A percentile compares a stretch with the other conserved stretches of the same genome.
phyloP scores from a whole-genome alignment of 2,329 filamentous ascomycete species.

The Colletotrichum lentis region DNA sequence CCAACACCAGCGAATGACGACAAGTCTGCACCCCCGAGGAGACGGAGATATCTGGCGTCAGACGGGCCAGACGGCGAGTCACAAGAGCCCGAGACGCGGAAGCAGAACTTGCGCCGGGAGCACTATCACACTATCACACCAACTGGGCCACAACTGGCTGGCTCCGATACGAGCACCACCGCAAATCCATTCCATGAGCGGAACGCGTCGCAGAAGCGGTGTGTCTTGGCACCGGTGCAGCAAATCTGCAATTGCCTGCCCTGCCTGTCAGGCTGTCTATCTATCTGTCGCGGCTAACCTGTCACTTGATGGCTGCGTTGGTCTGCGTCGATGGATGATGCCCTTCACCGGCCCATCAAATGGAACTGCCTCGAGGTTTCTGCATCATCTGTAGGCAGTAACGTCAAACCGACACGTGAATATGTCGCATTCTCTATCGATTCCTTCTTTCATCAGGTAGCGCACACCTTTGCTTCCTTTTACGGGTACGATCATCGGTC shows the following conservation, averaged over 20 bases:
- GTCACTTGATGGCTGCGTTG: not conserved
- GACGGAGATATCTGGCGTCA: not conserved
- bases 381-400: not conserved
- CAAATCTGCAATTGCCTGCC: not conserved
- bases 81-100: constrained; percentile 18
- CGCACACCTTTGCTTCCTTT: too few relatives aligned
- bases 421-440: too few relatives aligned
- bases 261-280: too few relatives aligned
- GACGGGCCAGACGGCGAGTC: not conserved
- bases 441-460: not conserved
- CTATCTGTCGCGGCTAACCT: not conserved
- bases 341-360: not conserved
- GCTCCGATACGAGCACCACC: constrained; percentile 27
- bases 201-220: constrained; percentile 23
- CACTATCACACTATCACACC: not conserved
- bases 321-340: not conserved
- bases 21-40: not conserved
- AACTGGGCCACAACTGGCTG: constrained; percentile 3
- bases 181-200: constrained; percentile 34
- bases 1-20: constrained; percentile 12
- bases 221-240: constrained; percentile 27
- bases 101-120: constrained; percentile 8
- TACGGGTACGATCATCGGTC: not conserved
- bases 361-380: not conserved
- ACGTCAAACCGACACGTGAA: not conserved